Evolutionary conservation across 2,329 filamentous ascomycete species (phyloP).

Genomic region (Sporothrix mexicana): DNA sequence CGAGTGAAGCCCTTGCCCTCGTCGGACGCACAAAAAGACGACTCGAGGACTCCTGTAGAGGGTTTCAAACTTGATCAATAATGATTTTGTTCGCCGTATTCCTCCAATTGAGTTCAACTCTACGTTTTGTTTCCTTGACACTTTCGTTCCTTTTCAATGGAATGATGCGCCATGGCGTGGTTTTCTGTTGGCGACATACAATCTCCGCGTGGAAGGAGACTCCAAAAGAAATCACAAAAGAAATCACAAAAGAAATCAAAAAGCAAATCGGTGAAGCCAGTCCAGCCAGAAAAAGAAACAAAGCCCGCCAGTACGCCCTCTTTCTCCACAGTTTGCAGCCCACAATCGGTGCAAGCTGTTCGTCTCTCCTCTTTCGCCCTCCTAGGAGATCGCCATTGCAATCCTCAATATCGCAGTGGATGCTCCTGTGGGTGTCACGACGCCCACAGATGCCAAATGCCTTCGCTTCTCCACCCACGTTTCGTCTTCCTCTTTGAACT

Average conservation of each 20-base stretch:
- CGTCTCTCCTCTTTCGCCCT: background rate
- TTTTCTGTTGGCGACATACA: constrained; percentile 5
- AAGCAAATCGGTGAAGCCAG: background rate
- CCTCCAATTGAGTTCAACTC: background rate
- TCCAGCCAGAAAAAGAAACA: constrained; percentile 20
- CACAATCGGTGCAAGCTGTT: background rate
- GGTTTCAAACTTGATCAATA: background rate
- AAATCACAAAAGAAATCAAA: background rate
- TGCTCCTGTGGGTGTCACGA: background rate
- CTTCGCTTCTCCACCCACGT: background rate
- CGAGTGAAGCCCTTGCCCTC: constrained; percentile 25
- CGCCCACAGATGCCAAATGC: no score
- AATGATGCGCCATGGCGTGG: background rate
- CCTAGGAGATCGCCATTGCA: background rate
- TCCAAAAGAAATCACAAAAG: background rate
- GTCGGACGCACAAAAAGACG: constrained; percentile 8
- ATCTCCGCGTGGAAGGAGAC: background rate
- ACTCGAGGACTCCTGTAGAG: no score
- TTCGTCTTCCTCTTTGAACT: constrained; percentile 25
- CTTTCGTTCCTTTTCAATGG: background rate
- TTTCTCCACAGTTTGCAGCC: background rate
- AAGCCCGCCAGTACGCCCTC: background rate
- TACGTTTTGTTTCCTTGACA: background rate
- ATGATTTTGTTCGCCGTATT: background rate
- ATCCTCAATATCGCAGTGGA: background rate